Conservation (phyloP, 179 eudicot species). For the Beta macrorhiza region DNA sequence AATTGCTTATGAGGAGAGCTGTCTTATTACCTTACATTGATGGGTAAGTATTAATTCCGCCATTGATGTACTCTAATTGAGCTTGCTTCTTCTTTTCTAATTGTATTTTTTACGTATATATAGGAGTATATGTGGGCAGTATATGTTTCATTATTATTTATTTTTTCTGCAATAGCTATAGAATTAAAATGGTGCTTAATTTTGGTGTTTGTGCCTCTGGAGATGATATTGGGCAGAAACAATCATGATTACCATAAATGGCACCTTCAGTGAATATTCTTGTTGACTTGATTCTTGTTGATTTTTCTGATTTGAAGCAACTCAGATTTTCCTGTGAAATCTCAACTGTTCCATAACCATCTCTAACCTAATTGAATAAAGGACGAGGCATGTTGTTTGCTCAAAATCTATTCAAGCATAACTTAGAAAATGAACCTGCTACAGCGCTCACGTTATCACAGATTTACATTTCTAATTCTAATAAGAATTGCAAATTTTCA, state of each 20-base stretch:
- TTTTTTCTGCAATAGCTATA: neutral
- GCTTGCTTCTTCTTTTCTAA: neutral
- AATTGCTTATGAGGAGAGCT: neutral
- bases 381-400: neutral
- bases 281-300: neutral
- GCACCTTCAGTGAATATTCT: neutral
- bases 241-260: neutral
- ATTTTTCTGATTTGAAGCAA: neutral
- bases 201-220: neutral
- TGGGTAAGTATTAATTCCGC: neutral
- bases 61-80: neutral
- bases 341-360: neutral
- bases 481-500: constrained; percentile 59
- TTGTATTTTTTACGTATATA: neutral
- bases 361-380: neutral
- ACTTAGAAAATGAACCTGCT: constrained; percentile 1
- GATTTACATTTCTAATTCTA: constrained; percentile 35
- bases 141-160: neutral
- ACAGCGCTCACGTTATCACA: constrained; percentile 14
- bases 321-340: neutral
- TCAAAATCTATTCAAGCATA: neutral
- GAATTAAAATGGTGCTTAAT: neutral
- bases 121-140: neutral
- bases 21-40: neutral
- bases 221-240: neutral